phyloP scores from a whole-genome alignment of 2,329 filamentous ascomycete genomes.

The Lasiodiplodia sp. region DNA sequence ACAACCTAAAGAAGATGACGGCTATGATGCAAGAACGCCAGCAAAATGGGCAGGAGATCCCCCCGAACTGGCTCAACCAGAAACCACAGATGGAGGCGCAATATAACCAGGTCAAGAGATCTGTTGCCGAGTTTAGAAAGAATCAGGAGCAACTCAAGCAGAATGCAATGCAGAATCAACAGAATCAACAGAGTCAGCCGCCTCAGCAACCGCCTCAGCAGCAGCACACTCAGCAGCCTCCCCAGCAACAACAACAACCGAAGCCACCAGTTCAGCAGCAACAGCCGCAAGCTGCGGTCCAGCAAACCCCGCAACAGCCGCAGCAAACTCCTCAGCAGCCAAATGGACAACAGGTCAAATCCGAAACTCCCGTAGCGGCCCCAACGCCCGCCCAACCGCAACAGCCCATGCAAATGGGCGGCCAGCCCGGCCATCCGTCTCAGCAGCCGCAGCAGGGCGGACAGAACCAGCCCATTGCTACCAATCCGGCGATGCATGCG shows the following conservation, averaged over 20 bases:
- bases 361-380: conserved; percentile 17
- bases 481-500: conserved; percentile 23
- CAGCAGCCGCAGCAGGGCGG: conserved; percentile 38
- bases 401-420: conserved; percentile 34
- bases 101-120: conserved; percentile 40
- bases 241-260: conserved; percentile 30
- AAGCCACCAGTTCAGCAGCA: conserved; percentile 4
- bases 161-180: conserved; percentile 2
- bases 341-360: conserved; percentile 37
- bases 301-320: conserved; percentile 32
- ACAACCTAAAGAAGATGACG: conserved; percentile 39
- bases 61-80: conserved; percentile 39
- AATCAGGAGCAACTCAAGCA: conserved; percentile 44
- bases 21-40: conserved; percentile 43
- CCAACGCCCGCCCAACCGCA: conserved; percentile 32
- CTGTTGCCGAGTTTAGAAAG: conserved; percentile 45
- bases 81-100: conserved; percentile 42
- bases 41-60: conserved; percentile 43
- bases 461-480: conserved; percentile 32
- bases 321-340: conserved; percentile 37
- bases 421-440: conserved; percentile 31
- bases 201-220: conserved; percentile 32
- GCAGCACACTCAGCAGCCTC: conserved; percentile 23
- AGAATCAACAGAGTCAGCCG: conserved; percentile 36
- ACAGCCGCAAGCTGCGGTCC: conserved; percentile 30